Conservation (phyloP, 2,329 filamentous ascomycete species). For the Venturia carpophila region DNA sequence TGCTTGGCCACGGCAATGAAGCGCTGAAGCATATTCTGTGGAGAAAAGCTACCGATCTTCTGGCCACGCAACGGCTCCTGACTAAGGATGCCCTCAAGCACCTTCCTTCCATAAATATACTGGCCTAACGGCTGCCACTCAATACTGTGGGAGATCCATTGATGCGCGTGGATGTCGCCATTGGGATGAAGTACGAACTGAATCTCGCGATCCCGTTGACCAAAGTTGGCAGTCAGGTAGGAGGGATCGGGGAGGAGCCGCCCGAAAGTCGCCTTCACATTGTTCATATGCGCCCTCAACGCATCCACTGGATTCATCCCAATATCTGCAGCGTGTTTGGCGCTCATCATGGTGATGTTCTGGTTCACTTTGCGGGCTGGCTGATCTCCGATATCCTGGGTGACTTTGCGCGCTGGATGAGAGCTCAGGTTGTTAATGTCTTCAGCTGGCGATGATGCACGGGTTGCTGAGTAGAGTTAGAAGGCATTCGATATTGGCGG, state of each 20-base stretch:
- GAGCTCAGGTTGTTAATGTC: background rate
- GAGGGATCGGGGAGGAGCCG: slow-evolving; percentile 35
- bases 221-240: slow-evolving; percentile 29
- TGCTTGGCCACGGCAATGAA: slow-evolving; percentile 17
- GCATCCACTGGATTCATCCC: slow-evolving; percentile 15
- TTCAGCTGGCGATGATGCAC: slow-evolving; percentile 6
- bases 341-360: background rate
- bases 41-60: slow-evolving; percentile 17
- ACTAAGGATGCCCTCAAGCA: slow-evolving; percentile 37
- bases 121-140: slow-evolving; percentile 41
- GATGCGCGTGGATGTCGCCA: slow-evolving; percentile 40
- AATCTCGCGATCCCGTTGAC: slow-evolving; percentile 35
- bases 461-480: background rate
- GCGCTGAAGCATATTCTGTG: slow-evolving; percentile 11
- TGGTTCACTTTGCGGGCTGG: background rate
- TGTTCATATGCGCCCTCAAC: slow-evolving; percentile 21
- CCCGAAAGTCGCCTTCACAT: slow-evolving; percentile 35
- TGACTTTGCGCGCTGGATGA: background rate
- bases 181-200: slow-evolving; percentile 42
- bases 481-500: background rate
- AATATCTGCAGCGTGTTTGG: background rate
- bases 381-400: background rate
- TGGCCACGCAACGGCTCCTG: slow-evolving; percentile 14
- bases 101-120: slow-evolving; percentile 36
- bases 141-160: slow-evolving; percentile 35